Conservation (phyloP, 306 rosid genomes). For the Fragaria iinumae region DNA sequence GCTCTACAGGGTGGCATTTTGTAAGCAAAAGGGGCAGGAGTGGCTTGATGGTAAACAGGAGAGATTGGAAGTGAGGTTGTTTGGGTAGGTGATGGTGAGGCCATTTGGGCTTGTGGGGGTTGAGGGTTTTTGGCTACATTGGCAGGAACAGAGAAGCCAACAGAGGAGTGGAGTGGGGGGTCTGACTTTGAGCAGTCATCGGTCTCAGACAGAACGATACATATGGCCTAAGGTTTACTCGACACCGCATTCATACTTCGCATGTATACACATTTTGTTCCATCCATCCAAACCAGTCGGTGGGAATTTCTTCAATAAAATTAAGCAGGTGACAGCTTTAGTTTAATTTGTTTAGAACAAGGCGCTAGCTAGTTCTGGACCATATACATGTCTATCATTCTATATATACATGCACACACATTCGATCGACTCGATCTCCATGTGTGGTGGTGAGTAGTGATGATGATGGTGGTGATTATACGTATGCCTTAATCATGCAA, state of each 20-base stretch:
- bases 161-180: conserved; percentile 49
- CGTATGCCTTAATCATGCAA: not conserved
- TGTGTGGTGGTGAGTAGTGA: not conserved
- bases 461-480: not conserved
- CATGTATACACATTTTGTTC: not conserved
- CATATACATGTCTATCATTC: not conserved
- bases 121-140: conserved; percentile 44
- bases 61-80: conserved; percentile 27
- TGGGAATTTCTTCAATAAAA: not conserved
- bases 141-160: conserved; percentile 44
- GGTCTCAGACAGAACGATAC: not conserved
- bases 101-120: conserved; percentile 27
- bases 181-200: conserved; percentile 22
- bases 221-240: not conserved
- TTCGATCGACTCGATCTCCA: not conserved
- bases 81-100: conserved; percentile 4
- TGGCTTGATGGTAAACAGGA: conserved; percentile 43
- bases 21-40: conserved; percentile 45
- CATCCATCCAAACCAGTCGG: not conserved
- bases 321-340: not conserved
- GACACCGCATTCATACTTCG: not conserved
- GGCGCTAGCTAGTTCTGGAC: not conserved
- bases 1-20: conserved; percentile 67
- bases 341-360: not conserved
- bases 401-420: no score